A percentile compares a stretch with the other conserved stretches of the same genome.
Evolutionary conservation across 495 filamentous ascomycete genomes (phyloP).

Genomic region (Penicillium cinerascens): DNA sequence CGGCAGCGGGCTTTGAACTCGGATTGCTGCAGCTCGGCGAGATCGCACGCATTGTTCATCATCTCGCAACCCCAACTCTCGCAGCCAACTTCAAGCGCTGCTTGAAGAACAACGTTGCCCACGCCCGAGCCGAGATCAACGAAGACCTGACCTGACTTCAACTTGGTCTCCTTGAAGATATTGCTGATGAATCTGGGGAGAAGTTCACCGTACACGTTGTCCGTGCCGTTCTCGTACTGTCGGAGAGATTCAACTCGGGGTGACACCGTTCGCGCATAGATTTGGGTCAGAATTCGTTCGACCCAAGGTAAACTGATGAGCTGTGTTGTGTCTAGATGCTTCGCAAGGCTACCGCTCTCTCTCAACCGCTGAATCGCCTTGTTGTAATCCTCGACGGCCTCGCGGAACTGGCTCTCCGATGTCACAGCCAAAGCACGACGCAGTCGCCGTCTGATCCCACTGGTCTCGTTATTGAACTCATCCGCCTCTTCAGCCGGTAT

Average conservation of each 20-base stretch:
- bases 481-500: slow-evolving; percentile 62
- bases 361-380: slow-evolving; percentile 55
- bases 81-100: slow-evolving; percentile 87
- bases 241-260: slow-evolving; percentile 76
- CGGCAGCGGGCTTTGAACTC: slow-evolving; percentile 82
- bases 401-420: slow-evolving; percentile 64
- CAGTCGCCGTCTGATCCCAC: slow-evolving; percentile 67
- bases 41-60: slow-evolving; percentile 80
- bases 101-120: slow-evolving; percentile 92
- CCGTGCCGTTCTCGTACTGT: slow-evolving; percentile 79
- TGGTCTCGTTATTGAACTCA: slow-evolving; percentile 66
- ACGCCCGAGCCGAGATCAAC: slow-evolving; percentile 94
- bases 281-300: slow-evolving; percentile 79
- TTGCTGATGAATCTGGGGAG: slow-evolving; percentile 76
- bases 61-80: slow-evolving; percentile 96
- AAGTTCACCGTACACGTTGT: slow-evolving; percentile 93
- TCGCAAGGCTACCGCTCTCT: slow-evolving; percentile 62
- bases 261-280: slow-evolving; percentile 88
- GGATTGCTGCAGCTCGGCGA: slow-evolving; percentile 79
- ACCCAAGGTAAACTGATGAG: slow-evolving; percentile 65
- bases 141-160: slow-evolving; percentile 79
- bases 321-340: slow-evolving; percentile 62
- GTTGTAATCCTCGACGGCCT: slow-evolving; percentile 74
- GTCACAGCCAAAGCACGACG: slow-evolving; percentile 61
- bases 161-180: slow-evolving; percentile 71